These are phyloP conservation scores for Saccharum hybrid DNA, from an alignment of 202 grass and related monocot species.

Conservation along the genomic window DNA sequence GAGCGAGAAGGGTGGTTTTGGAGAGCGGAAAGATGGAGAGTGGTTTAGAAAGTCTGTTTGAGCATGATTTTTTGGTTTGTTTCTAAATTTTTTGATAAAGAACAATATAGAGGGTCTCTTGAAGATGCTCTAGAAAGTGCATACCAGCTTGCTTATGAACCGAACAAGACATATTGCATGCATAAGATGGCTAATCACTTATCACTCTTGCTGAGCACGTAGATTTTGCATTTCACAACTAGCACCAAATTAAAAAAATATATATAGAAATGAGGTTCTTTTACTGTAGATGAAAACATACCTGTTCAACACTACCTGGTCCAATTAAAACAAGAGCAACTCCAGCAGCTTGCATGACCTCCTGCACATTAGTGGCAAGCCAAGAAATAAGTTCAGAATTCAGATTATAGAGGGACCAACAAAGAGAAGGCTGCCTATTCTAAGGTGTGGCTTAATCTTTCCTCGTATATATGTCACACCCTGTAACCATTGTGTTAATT, in stretches of 20 bases:
- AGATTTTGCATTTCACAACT: too few species aligned
- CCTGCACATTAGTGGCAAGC: constrained; percentile 49
- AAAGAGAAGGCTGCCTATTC: neutral
- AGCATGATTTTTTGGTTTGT: neutral
- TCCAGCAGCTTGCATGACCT: constrained; percentile 77
- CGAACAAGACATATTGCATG: neutral
- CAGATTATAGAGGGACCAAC: neutral
- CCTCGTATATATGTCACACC: neutral
- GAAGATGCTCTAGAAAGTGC: neutral
- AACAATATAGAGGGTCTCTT: neutral
- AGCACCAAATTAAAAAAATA: too few species aligned
- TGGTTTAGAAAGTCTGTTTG: too few species aligned
- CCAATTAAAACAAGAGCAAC: constrained; percentile 92
- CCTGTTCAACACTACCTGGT: constrained; percentile 91
- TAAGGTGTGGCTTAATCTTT: neutral
- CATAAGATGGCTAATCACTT: neutral
- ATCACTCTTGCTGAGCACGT: neutral
- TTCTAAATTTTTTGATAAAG: neutral
- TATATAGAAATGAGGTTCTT: neutral
- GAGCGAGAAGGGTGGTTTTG: neutral
- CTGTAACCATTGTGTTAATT: neutral
- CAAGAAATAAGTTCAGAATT: constrained; percentile 21
- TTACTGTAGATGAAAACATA: constrained; percentile 34
- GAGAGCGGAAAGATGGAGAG: neutral
- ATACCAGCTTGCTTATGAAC: neutral